Conservation (phyloP, 1,284 basidiomycete genomes). For the Acaromyces ingoldii region DNA sequence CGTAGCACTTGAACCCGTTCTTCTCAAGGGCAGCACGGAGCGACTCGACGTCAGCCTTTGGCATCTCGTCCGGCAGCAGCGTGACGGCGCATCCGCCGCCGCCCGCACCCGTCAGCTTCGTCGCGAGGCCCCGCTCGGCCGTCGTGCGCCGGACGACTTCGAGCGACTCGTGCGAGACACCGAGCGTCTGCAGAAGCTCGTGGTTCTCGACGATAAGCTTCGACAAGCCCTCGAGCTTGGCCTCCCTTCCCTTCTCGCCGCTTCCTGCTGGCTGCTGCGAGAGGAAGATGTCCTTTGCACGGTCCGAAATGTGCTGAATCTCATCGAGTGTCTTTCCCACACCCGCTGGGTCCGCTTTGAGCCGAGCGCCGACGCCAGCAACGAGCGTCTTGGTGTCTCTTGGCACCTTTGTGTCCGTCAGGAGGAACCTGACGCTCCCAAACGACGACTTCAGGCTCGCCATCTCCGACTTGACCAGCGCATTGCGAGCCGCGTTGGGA, state of each 20-base stretch:
- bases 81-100: conserved; percentile 97
- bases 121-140: conserved; percentile 64
- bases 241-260: conserved; percentile 8
- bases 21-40: conserved; percentile 24
- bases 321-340: conserved; percentile 23
- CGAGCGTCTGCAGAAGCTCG: conserved; percentile 73
- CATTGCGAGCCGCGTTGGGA: conserved; percentile 60
- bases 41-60: conserved; percentile 1
- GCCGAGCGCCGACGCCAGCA: conserved; percentile 74
- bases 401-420: conserved; percentile 87
- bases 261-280: background rate
- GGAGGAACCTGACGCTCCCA: conserved; percentile 62
- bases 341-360: conserved; percentile 59
- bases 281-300: conserved; percentile 28
- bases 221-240: conserved; percentile 17
- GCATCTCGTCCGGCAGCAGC: conserved; percentile 63
- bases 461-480: conserved; percentile 65
- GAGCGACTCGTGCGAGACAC: conserved; percentile 84
- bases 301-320: conserved; percentile 30
- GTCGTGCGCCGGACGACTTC: conserved; percentile 76
- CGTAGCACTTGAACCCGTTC: conserved; percentile 76
- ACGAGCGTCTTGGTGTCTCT: conserved; percentile 93
- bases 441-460: conserved; percentile 72
- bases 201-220: conserved; percentile 77
- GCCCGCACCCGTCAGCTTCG: conserved; percentile 98